phyloP scores from a whole-genome alignment of 2,329 filamentous ascomycete genomes.

The Fusarium sp. region DNA sequence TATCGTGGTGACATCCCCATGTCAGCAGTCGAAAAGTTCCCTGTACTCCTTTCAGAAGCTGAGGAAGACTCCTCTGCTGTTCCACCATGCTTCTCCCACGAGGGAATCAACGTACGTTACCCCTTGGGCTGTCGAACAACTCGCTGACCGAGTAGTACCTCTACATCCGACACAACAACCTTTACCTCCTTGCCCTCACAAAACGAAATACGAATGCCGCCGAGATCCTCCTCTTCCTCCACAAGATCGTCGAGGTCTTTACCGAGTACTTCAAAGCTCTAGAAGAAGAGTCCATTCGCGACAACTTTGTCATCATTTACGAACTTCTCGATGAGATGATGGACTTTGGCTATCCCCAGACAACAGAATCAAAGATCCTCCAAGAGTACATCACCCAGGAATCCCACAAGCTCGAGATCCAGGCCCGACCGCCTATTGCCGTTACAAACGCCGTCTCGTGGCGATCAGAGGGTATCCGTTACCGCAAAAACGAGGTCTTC shows the following conservation, averaged over 20 bases:
- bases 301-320: slow-evolving; percentile 99
- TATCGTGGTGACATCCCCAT: slow-evolving; percentile 99
- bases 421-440: slow-evolving; percentile 95
- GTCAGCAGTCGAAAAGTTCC: slow-evolving; percentile 99
- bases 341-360: slow-evolving; percentile 99
- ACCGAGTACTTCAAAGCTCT: slow-evolving; percentile 99
- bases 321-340: slow-evolving; percentile 99
- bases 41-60: slow-evolving; percentile 93
- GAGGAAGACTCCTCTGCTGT: slow-evolving; percentile 99
- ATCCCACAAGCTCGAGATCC: slow-evolving; percentile 97
- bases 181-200: slow-evolving; percentile 96
- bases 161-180: slow-evolving; percentile 99
- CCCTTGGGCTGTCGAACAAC: slow-evolving; percentile 16
- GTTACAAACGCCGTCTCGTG: slow-evolving; percentile 99
- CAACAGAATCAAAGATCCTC: slow-evolving; percentile 97
- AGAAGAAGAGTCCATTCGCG: slow-evolving; percentile 97
- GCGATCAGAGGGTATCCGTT: slow-evolving; percentile 97
- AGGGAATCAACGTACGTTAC: slow-evolving; percentile 91
- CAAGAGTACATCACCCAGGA: slow-evolving; percentile 99
- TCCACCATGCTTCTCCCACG: slow-evolving; percentile 96
- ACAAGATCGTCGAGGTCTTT: slow-evolving; percentile 98
- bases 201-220: slow-evolving; percentile 99
- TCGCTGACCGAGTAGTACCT: slow-evolving; percentile 78
- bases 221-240: slow-evolving; percentile 97
- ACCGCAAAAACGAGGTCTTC: slow-evolving; percentile 99